Evolutionary conservation across 352 stramenopile species (phyloP).

Genomic region (Pythium sukuiense): DNA sequence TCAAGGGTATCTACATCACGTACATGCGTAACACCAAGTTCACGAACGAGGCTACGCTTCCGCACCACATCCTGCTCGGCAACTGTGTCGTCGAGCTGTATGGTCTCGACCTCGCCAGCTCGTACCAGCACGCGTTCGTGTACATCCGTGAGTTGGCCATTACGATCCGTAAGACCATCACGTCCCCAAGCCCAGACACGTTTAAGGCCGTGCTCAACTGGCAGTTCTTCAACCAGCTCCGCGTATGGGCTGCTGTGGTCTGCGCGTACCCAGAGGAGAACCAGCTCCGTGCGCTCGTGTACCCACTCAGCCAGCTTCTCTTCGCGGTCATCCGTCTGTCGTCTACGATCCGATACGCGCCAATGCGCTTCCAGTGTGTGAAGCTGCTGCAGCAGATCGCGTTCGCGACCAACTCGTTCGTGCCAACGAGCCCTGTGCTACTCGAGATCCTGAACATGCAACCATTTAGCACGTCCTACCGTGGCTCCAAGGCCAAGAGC

Average conservation of each 20-base stretch:
- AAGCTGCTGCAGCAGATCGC: constrained; percentile 96
- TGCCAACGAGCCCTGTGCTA: constrained; percentile 93
- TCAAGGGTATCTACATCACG: constrained; percentile 96
- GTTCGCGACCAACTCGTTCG: constrained; percentile 93
- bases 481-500: constrained; percentile 43
- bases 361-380: constrained; percentile 96
- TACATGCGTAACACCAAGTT: constrained; percentile 97
- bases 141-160: constrained; percentile 99
- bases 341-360: constrained; percentile 82
- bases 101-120: constrained; percentile 93
- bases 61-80: constrained; percentile 90
- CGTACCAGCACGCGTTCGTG: constrained; percentile 99
- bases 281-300: constrained; percentile 93
- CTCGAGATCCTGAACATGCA: constrained; percentile 93
- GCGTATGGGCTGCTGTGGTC: constrained; percentile 96
- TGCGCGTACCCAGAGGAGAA: constrained; percentile 81
- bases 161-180: constrained; percentile 95
- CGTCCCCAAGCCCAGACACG: constrained; percentile 89
- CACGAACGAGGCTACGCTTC: constrained; percentile 84
- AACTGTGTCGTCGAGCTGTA: constrained; percentile 99
- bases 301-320: constrained; percentile 93
- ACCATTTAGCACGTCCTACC: constrained; percentile 88
- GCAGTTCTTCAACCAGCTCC: constrained; percentile 98
- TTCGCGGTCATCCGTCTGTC: constrained; percentile 76
- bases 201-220: constrained; percentile 94